Conservation (phyloP, 202 grass and related monocot genomes). For the Thinopyrum obtusiflorum region DNA sequence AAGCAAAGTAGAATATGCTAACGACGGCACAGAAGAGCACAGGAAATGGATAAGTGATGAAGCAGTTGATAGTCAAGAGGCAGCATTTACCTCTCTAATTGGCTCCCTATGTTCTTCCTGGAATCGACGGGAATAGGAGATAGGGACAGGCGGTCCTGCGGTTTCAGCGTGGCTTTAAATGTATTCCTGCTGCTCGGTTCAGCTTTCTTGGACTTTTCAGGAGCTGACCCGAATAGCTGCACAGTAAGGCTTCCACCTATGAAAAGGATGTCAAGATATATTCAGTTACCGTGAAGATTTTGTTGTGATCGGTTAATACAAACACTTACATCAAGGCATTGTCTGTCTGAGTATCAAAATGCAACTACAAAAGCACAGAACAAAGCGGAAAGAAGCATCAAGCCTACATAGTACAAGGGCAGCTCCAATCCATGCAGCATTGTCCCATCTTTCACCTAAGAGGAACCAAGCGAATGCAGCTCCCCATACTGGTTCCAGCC, state of each 20-base stretch:
- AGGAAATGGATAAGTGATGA: not conserved
- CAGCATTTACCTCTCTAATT: conserved; percentile 58
- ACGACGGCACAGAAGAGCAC: not conserved
- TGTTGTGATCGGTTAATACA: too few species aligned
- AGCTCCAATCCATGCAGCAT: conserved; percentile 76
- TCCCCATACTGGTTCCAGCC: conserved; percentile 89
- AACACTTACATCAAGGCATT: not conserved
- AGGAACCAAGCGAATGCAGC: conserved; percentile 88
- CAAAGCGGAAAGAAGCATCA: not conserved
- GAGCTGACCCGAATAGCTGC: conserved; percentile 66
- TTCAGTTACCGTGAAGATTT: not conserved
- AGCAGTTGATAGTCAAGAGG: not conserved
- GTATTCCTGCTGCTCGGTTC: not conserved
- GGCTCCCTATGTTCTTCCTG: conserved; percentile 49
- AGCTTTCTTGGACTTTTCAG: conserved; percentile 46
- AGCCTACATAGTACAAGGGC: conserved; percentile 82
- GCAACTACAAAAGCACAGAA: conserved; percentile 13
- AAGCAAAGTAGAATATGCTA: not conserved
- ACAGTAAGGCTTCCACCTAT: conserved; percentile 83
- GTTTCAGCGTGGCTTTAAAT: conserved; percentile 40
- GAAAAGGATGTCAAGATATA: not conserved
- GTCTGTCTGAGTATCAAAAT: not conserved
- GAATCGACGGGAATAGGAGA: conserved; percentile 68
- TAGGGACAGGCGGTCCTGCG: conserved; percentile 54
- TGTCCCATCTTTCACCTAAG: conserved; percentile 93